Evolutionary conservation across 768 basidiomycete species (phyloP).

Genomic region (Hysterangium stoloniferum): DNA sequence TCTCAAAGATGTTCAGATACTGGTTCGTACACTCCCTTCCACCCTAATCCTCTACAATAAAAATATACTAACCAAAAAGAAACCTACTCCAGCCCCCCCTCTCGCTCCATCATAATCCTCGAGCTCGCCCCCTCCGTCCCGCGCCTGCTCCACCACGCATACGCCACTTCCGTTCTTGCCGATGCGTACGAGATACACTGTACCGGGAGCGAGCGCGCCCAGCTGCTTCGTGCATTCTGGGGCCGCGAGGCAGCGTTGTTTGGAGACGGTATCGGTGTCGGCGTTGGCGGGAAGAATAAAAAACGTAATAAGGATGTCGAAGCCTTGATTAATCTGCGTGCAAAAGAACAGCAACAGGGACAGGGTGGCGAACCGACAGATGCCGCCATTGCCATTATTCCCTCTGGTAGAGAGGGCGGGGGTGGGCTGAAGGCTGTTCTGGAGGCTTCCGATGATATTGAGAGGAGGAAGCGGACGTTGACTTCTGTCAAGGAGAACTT

Average conservation of each 20-base stretch:
- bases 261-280: constrained; percentile 26
- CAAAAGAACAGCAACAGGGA: not conserved
- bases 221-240: constrained; percentile 82
- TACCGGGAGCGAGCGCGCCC: constrained; percentile 74
- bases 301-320: constrained; percentile 35
- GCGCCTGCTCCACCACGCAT: constrained; percentile 73
- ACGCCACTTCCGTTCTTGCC: constrained; percentile 76
- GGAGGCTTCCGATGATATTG: constrained; percentile 48
- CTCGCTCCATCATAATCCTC: constrained; percentile 65
- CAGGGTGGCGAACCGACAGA: not conserved
- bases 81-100: constrained; percentile 44
- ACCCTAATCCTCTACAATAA: too few species aligned
- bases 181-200: constrained; percentile 86
- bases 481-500: constrained; percentile 66
- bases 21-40: constrained; percentile 12
- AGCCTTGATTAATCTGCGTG: not conserved
- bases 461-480: constrained; percentile 61
- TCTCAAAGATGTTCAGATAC: constrained; percentile 67
- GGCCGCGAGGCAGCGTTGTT: constrained; percentile 83
- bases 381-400: not conserved
- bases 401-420: too few species aligned
- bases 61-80: not conserved
- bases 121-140: constrained; percentile 75
- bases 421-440: constrained; percentile 59
- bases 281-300: constrained; percentile 53